Conservation (phyloP, 495 filamentous ascomycete species). For the Podospora comata region DNA sequence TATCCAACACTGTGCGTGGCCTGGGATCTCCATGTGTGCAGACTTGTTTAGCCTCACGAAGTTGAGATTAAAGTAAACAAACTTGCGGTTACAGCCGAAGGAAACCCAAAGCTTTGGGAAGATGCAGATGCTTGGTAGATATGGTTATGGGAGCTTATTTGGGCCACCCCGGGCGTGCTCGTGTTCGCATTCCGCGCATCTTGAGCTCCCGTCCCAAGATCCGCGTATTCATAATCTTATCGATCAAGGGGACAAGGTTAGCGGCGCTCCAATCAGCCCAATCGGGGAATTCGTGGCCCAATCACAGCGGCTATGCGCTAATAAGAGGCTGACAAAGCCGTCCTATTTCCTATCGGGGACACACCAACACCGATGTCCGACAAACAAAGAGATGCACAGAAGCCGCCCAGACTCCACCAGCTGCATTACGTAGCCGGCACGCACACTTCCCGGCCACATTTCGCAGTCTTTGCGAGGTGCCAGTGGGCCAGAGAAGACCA, state of each 20-base stretch:
- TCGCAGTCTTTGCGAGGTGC: background rate
- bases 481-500: background rate
- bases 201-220: background rate
- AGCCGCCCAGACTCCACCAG: background rate
- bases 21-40: no score
- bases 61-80: background rate
- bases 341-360: background rate
- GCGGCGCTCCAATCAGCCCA: background rate
- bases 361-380: conserved; percentile 6
- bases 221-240: conserved; percentile 1
- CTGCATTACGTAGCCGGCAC: background rate
- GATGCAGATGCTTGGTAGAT: no score
- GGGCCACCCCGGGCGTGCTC: background rate
- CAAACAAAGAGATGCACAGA: background rate
- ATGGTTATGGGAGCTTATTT: background rate
- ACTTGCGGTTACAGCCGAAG: background rate
- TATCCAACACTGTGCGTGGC: no score
- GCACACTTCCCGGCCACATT: background rate
- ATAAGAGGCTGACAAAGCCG: background rate
- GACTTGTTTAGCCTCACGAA: no score
- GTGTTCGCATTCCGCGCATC: background rate
- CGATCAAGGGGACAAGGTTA: background rate
- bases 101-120: no score
- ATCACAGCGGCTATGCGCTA: background rate
- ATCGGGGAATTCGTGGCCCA: conserved; percentile 1